Evolutionary conservation across 257 asterid species (phyloP).

Genomic region (Nicotiana otophora): DNA sequence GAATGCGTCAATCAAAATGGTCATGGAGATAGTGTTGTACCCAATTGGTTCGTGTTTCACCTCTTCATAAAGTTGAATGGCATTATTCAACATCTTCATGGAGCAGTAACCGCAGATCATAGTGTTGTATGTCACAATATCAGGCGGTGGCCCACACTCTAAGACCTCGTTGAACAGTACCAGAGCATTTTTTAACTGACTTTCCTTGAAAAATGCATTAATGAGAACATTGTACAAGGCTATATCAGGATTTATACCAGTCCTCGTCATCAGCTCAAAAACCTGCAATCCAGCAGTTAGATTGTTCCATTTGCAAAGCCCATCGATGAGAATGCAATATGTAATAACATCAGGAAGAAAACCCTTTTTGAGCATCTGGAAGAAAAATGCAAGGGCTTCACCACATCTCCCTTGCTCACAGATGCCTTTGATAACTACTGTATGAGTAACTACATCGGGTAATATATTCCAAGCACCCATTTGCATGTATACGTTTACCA

Average conservation of each 20-base stretch:
- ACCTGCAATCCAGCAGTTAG: constrained; percentile 23
- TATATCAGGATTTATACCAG: constrained; percentile 32
- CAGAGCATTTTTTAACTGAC: constrained; percentile 22
- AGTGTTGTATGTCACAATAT: constrained; percentile 34
- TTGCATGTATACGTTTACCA: constrained; percentile 19
- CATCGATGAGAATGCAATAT: constrained; percentile 32
- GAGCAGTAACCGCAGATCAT: constrained; percentile 32
- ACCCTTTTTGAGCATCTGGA: constrained; percentile 34
- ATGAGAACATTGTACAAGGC: constrained; percentile 33
- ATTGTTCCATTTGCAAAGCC: constrained; percentile 33
- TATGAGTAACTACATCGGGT: constrained; percentile 35
- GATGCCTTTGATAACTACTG: constrained; percentile 24
- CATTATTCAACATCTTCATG: constrained; percentile 30
- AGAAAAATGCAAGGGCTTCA: constrained; percentile 25
- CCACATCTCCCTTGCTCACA: constrained; percentile 17
- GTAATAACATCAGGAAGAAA: constrained; percentile 29
- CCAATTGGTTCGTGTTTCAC: constrained; percentile 11
- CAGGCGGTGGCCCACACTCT: constrained; percentile 31
- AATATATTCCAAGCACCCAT: constrained; percentile 21
- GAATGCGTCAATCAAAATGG: constrained; percentile 30
- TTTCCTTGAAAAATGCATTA: constrained; percentile 23
- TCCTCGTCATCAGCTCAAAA: constrained; percentile 26
- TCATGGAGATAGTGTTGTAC: constrained; percentile 21
- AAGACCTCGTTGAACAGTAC: constrained; percentile 28
- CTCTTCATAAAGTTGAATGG: constrained; percentile 24